A percentile compares a stretch with the other conserved stretches of the same genome.
Evolutionary conservation across 768 basidiomycete species (phyloP).

Genomic region (Psilocybe subaeruginosa): DNA sequence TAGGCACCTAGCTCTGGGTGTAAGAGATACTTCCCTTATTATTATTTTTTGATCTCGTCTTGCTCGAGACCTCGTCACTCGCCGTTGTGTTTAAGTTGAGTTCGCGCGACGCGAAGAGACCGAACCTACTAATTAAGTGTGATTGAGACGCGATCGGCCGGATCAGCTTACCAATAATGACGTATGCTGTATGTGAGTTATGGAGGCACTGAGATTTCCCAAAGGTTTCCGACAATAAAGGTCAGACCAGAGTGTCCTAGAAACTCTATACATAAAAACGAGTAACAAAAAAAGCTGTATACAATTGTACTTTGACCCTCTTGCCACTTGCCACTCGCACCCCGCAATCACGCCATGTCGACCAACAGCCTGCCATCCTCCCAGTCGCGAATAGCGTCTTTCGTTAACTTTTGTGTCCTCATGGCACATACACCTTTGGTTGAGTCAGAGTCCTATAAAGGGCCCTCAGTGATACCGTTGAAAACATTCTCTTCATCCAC

Average conservation of each 20-base stretch:
- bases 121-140: not conserved
- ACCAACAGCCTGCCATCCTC: not conserved
- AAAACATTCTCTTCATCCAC: constrained; percentile 22
- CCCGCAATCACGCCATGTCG: not conserved
- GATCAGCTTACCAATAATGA: not conserved
- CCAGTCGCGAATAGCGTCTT: constrained; percentile 23
- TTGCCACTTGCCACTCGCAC: no score
- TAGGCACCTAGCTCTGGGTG: no score
- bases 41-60: no score
- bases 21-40: no score
- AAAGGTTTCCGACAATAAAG: not conserved
- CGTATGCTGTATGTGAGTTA: not conserved
- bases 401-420: constrained; percentile 31
- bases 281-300: no score
- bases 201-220: not conserved
- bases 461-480: constrained; percentile 26
- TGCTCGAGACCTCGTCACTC: no score
- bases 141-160: not conserved
- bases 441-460: constrained; percentile 24
- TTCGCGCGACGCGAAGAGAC: not conserved
- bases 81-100: no score
- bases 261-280: not conserved
- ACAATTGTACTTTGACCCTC: no score
- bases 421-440: constrained; percentile 39
- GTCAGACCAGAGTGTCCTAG: not conserved